Evolutionary conservation across 2,329 filamentous ascomycete species (phyloP).

Genomic region (Aspergillus neoniger): DNA sequence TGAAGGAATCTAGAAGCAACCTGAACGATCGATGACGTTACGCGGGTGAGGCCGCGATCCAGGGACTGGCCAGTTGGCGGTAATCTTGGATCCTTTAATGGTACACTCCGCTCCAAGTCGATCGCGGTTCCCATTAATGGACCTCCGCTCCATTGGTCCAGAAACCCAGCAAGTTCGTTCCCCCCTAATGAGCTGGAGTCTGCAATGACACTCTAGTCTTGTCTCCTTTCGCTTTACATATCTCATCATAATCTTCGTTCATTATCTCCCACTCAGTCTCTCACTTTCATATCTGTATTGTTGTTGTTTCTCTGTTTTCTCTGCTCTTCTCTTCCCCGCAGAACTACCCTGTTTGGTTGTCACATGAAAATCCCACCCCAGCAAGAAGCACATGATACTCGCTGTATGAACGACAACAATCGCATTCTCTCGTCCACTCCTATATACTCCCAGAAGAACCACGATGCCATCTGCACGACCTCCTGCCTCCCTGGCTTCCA

Average conservation of each 20-base stretch:
- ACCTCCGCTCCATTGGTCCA: neutral
- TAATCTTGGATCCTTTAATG: neutral
- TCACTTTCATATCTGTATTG: neutral
- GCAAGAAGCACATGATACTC: constrained; percentile 3
- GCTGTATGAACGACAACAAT: constrained; percentile 6
- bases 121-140: constrained; percentile 1
- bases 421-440: constrained; percentile 7
- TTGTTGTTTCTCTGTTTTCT: neutral
- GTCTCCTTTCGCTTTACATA: neutral
- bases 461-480: constrained; percentile 32
- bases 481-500: constrained; percentile 24
- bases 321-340: neutral
- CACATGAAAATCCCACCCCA: constrained; percentile 19
- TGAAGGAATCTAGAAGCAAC: constrained; percentile 7
- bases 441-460: constrained; percentile 4
- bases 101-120: neutral
- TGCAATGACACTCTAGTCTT: neutral
- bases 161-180: neutral
- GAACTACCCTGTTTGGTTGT: constrained; percentile 7
- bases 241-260: neutral
- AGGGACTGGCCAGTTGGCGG: constrained; percentile 5
- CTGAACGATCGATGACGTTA: constrained; percentile 10
- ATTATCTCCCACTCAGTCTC: neutral
- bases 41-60: neutral
- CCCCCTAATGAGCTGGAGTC: neutral